Evolutionary conservation across 2,329 filamentous ascomycete species (phyloP).

Genomic region (Fusarium anguioides): DNA sequence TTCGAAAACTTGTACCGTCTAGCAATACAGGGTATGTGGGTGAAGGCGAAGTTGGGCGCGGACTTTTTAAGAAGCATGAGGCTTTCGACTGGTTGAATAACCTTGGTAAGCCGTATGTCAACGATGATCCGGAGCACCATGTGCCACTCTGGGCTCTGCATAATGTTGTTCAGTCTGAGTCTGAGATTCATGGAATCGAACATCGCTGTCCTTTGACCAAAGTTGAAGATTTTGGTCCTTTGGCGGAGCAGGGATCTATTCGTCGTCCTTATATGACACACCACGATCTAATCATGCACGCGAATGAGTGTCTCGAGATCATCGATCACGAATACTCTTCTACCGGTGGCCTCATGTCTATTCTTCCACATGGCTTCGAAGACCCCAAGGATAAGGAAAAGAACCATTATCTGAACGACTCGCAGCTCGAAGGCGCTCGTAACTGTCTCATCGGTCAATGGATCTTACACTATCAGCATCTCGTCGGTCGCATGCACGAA

Average conservation of each 20-base stretch:
- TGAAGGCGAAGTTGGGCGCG: slow-evolving; percentile 39
- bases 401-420: slow-evolving; percentile 20
- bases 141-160: slow-evolving; percentile 58
- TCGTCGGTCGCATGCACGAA: slow-evolving; percentile 66
- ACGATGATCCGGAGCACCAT: slow-evolving; percentile 60
- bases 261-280: slow-evolving; percentile 58
- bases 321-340: slow-evolving; percentile 69
- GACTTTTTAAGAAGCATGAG: slow-evolving; percentile 55
- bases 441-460: slow-evolving; percentile 67
- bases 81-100: slow-evolving; percentile 69
- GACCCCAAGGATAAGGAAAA: slow-evolving; percentile 44
- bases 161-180: slow-evolving; percentile 58
- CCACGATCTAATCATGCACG: slow-evolving; percentile 64
- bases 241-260: slow-evolving; percentile 25
- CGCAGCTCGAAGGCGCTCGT: slow-evolving; percentile 57
- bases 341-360: slow-evolving; percentile 65
- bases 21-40: slow-evolving; percentile 40
- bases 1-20: slow-evolving; percentile 59
- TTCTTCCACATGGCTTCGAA: slow-evolving; percentile 59
- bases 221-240: slow-evolving; percentile 34
- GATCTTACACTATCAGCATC: slow-evolving; percentile 64
- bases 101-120: slow-evolving; percentile 60
- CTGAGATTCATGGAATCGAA: slow-evolving; percentile 55
- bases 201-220: slow-evolving; percentile 60
- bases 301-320: slow-evolving; percentile 68